Evolutionary conservation across 2,329 filamentous ascomycete species (phyloP), one percentile per base, ranked within the genome.

Genomic region (Lomentospora prolificans): DNA sequence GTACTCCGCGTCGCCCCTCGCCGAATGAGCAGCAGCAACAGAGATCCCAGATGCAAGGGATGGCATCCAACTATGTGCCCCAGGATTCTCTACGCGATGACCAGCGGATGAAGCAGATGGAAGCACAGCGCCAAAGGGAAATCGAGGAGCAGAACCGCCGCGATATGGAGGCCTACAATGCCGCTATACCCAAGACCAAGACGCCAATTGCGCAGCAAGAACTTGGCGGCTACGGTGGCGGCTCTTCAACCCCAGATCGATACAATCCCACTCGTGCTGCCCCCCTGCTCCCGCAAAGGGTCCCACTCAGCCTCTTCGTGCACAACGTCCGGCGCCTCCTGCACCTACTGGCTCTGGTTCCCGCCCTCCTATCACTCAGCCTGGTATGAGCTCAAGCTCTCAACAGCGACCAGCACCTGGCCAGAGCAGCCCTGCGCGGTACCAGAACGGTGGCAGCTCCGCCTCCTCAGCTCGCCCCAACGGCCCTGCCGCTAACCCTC

Each of bases 131-230:
- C 30, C 75, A 81, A 57, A 72, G 74, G 44, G 80, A 85, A 60
- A 73, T 77, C 1, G 81, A 84, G 60, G 86, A 90, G 62, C 81
- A 85, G 64, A 80, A 80, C 55, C 80, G 88, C 55, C 82, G 86
- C 61, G 90, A 96, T 53, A 77, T 89, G 62, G 90, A 94, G 66
- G 89, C 84, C 17, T 96, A 96, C 70, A 96, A 97, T 69, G 87
- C 89, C 33, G 90, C 89, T 24, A 73, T 96, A 58, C 92, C 90
- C 30, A 87, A 95, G 75, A 85, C 80, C 60, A 89, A 89, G 67
- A 73, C 84, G 9, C 89, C 89, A 2, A 65, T 94, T 61, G 90
- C 91, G 30, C 89, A 97, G 68, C 91, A 96, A 70, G 94, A 97
- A 69, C 74, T 97, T 62, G 89, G 89, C 57, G 85, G 85, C 30